Conservation (phyloP, 2,329 filamentous ascomycete species). For the Dothideomycetes sp. region DNA sequence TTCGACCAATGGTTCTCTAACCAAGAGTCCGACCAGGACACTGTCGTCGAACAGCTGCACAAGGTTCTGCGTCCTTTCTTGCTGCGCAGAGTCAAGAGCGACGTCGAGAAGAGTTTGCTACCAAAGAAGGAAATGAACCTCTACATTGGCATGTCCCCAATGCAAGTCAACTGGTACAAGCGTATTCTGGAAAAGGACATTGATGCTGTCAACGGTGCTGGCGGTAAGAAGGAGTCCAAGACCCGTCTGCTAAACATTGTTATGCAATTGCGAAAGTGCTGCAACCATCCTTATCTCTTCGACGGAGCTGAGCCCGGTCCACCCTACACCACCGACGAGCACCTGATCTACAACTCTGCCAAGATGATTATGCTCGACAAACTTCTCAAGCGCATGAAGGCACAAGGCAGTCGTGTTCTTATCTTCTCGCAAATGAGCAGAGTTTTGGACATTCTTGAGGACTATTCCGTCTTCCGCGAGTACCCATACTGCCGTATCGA, state of each 20-base stretch:
- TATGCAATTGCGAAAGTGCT: constrained; percentile 98
- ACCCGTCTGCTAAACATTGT: constrained; percentile 96
- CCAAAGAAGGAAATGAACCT: constrained; percentile 97
- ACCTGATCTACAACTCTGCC: constrained; percentile 83
- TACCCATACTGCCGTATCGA: constrained; percentile 98
- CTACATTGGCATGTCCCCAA: constrained; percentile 97
- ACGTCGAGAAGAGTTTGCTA: constrained; percentile 94
- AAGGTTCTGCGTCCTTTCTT: constrained; percentile 88
- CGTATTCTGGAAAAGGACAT: constrained; percentile 99
- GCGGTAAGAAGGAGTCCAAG: constrained; percentile 94
- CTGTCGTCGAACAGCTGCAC: constrained; percentile 91
- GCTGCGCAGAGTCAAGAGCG: constrained; percentile 88
- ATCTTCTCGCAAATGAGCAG: constrained; percentile 99
- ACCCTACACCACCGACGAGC: constrained; percentile 96
- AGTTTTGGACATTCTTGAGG: constrained; percentile 90
- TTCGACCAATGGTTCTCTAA: constrained; percentile 98
- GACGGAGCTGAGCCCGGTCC: constrained; percentile 95
- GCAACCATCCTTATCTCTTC: constrained; percentile 96
- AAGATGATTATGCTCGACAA: constrained; percentile 98
- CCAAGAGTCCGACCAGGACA: constrained; percentile 84
- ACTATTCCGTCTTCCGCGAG: constrained; percentile 92
- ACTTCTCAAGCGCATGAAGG: constrained; percentile 71
- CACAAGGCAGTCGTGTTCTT: constrained; percentile 84
- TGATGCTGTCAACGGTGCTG: constrained; percentile 93
- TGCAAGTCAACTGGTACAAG: constrained; percentile 99